phyloP scores from a whole-genome alignment of 441 rosid genomes.

The Geranium incanum region DNA sequence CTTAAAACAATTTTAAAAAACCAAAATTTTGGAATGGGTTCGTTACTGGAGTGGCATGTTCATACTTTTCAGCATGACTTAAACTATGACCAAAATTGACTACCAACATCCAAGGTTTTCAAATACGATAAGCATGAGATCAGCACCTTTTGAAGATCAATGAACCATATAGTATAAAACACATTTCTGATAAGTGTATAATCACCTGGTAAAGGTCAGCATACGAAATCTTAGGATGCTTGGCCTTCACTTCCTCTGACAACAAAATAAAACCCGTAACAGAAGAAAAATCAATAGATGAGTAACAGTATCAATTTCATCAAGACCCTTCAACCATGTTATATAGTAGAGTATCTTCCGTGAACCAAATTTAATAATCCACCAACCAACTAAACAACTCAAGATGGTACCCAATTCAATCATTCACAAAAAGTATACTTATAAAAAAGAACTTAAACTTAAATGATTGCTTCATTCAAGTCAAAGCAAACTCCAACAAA shows the following conservation, averaged over 20 bases:
- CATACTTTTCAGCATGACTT: no score
- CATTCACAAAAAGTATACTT: no score
- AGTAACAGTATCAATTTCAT: not conserved
- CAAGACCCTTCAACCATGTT: not conserved
- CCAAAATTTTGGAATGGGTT: no score
- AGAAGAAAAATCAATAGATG: not conserved
- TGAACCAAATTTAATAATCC: not conserved
- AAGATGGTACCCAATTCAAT: no score
- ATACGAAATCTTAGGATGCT: conserved; percentile 55
- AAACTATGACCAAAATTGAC: no score
- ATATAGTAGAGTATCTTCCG: not conserved
- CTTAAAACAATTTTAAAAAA: no score
- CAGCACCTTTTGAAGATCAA: not conserved
- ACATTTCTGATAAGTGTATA: not conserved
- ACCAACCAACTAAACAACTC: not conserved
- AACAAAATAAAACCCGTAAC: conserved; percentile 17
- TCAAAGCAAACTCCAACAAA: not conserved
- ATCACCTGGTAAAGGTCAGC: conserved; percentile 81
- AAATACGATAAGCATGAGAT: no score
- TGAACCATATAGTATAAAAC: not conserved
- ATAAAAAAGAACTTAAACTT: no score
- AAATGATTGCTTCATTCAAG: not conserved
- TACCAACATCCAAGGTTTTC: no score
- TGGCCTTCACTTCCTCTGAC: conserved; percentile 56
- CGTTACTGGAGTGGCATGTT: no score